Evolutionary conservation across 1,139 yeast species (phyloP).

Genomic region (Hyphopichia khmerensis): DNA sequence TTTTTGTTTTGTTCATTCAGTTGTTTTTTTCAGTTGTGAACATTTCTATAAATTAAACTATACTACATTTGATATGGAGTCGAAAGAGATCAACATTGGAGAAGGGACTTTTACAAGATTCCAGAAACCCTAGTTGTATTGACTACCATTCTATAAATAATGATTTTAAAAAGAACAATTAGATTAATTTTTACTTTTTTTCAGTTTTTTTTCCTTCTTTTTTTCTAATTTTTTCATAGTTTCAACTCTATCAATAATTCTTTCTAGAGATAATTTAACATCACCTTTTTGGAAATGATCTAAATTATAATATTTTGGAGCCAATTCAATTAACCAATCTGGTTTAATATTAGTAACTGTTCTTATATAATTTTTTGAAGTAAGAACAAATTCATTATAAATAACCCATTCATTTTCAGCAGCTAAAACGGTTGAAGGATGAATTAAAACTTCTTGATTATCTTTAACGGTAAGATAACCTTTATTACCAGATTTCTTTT

Average conservation of each 20-base stretch:
- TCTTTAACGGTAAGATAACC: conserved; percentile 89
- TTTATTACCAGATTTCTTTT: conserved; percentile 67
- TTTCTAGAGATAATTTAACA: conserved; percentile 74
- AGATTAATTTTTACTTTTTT: background rate
- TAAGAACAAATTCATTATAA: conserved; percentile 91
- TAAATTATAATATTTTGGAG: conserved; percentile 81
- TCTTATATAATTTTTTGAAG: conserved; percentile 89
- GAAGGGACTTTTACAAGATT: too few species aligned
- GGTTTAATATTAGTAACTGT: conserved; percentile 92
- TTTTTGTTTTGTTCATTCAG: too few species aligned
- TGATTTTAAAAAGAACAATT: background rate
- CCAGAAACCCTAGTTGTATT: too few species aligned
- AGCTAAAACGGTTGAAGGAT: conserved; percentile 87
- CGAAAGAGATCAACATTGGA: too few species aligned
- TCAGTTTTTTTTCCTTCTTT: conserved; percentile 12
- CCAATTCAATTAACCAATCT: conserved; percentile 85
- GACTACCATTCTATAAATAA: background rate
- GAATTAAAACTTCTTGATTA: conserved; percentile 91
- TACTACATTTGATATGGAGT: too few species aligned
- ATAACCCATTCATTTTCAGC: conserved; percentile 90
- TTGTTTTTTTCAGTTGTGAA: too few species aligned
- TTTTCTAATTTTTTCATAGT: conserved; percentile 37
- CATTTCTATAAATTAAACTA: too few species aligned
- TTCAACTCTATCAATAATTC: conserved; percentile 55
- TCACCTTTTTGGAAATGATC: conserved; percentile 79